Conservation (phyloP, 148 eudicot genomes). For the Drosera capensis region DNA sequence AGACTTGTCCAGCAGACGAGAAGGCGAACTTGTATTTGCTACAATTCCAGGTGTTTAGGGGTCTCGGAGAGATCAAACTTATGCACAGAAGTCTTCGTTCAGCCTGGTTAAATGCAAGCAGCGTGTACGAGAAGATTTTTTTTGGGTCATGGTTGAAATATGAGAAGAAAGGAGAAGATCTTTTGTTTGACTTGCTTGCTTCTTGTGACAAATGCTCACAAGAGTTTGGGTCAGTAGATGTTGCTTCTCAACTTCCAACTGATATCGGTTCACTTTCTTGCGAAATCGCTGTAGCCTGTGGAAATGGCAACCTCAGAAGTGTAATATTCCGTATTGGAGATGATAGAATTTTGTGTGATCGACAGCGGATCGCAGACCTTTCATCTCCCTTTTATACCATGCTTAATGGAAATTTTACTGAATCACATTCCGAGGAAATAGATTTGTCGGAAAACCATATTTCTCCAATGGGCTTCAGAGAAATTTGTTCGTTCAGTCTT, state of each 20-base stretch:
- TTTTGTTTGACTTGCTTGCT: slow-evolving; percentile 50
- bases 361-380: slow-evolving; percentile 65
- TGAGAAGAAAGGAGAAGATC: slow-evolving; percentile 84
- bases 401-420: slow-evolving; percentile 83
- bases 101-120: slow-evolving; percentile 70
- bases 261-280: slow-evolving; percentile 8
- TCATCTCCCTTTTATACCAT: slow-evolving; percentile 83
- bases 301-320: slow-evolving; percentile 16
- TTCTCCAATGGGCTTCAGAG: slow-evolving; percentile 65
- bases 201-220: slow-evolving; percentile 62
- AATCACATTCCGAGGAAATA: slow-evolving; percentile 53
- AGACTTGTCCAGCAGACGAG: slow-evolving; percentile 47
- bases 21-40: slow-evolving; percentile 61
- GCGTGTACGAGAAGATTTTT: slow-evolving; percentile 61
- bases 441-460: slow-evolving; percentile 66
- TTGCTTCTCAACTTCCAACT: slow-evolving; percentile 50
- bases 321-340: slow-evolving; percentile 57
- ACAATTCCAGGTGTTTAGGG: slow-evolving; percentile 90
- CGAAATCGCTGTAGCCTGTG: slow-evolving; percentile 6
- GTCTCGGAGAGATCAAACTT: slow-evolving; percentile 78
- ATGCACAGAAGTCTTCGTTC: slow-evolving; percentile 84
- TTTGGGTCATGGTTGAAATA: slow-evolving; percentile 90
- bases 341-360: slow-evolving; percentile 59
- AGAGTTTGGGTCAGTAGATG: slow-evolving; percentile 56
- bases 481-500: slow-evolving; percentile 44